Conservation (phyloP, 2,329 filamentous ascomycete species). For the Sordariomycetes sp. region DNA sequence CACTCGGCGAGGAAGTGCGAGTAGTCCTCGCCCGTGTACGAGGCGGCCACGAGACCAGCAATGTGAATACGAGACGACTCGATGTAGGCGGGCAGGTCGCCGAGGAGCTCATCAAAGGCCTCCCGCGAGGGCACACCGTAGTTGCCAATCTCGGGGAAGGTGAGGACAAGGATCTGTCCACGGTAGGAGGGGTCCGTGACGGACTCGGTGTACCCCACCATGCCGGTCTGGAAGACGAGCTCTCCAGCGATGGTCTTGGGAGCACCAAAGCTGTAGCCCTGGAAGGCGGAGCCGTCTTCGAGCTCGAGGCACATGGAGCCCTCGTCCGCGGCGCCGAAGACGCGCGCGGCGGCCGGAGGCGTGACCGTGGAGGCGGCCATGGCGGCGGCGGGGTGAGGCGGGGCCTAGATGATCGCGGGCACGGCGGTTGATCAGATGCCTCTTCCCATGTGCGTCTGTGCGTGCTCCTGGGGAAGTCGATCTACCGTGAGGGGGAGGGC, state of each 20-base stretch:
- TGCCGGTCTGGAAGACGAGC: slow-evolving; percentile 97
- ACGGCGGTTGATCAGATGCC: slow-evolving; percentile 1
- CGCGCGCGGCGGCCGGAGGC: slow-evolving; percentile 48
- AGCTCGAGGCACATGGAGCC: slow-evolving; percentile 78
- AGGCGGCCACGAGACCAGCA: slow-evolving; percentile 78
- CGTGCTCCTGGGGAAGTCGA: background rate
- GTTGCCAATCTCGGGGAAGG: slow-evolving; percentile 90
- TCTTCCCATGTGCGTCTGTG: slow-evolving; percentile 1
- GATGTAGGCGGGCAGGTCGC: slow-evolving; percentile 82
- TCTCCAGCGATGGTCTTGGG: slow-evolving; percentile 90
- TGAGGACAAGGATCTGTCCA: slow-evolving; percentile 91
- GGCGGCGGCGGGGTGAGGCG: slow-evolving; percentile 2
- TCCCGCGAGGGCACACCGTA: slow-evolving; percentile 91
- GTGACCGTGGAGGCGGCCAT: slow-evolving; percentile 21
- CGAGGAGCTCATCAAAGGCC: slow-evolving; percentile 69
- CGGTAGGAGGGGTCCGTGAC: slow-evolving; percentile 80
- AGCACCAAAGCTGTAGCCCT: slow-evolving; percentile 93
- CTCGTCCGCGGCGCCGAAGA: slow-evolving; percentile 37
- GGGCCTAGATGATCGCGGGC: background rate
- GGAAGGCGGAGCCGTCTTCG: slow-evolving; percentile 79
- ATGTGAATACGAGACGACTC: slow-evolving; percentile 90
- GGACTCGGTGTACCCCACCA: slow-evolving; percentile 97
- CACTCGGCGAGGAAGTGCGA: slow-evolving; percentile 88
- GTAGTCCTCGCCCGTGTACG: slow-evolving; percentile 88
- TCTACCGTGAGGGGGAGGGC: background rate